Evolutionary conservation across 208 protist species (phyloP), one percentile per base, ranked within the genome.

Genomic region (Acanthamoeba sp.): DNA sequence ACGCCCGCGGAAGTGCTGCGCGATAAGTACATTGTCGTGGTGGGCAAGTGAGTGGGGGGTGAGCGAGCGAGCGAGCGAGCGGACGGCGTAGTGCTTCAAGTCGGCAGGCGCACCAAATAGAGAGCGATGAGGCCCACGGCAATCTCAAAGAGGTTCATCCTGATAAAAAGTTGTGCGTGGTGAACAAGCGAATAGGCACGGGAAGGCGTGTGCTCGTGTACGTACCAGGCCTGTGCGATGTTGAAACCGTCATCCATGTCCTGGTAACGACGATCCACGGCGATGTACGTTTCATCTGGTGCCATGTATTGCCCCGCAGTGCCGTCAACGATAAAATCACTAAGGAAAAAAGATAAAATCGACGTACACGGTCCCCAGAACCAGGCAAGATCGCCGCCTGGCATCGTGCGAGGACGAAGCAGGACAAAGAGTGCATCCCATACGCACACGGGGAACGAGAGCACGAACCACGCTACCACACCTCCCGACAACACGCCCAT

Each of bases 111-210:
- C 76, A 89, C 82, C 40, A 66, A 27, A 48, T 32, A 89, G 16
- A 89, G 52, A 24, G 50, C 82, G 48, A 89, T n/a, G 18, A 64
- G 27, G 48, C 82, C 42, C 18, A 89, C 42, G 10, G 32, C 40
- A 5, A 89, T 64, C 52, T 89, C 82, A 64, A 89, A 57, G 2
- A 89, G 82, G 82, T 89, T 89, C 82, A 89, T 89, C 82, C 82
- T 71, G 32, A 6, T 16, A 6, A 16, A 55, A 55, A 16, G 48
- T 6, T 55, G 48, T 16, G 48, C 10, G 6, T 55, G 16, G 48
- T n/a, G n/a, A n/a, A n/a, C n/a, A n/a, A n/a, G n/a, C n/a, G n/a
- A n/a, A n/a, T n/a, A n/a, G n/a, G n/a, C n/a, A n/a, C n/a, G n/a
- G n/a, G n/a, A n/a, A n/a, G n/a, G n/a, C n/a, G n/a, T n/a, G n/a